These are phyloP conservation scores for Ophidiomyces ophidiicola DNA, from an alignment of 2,329 filamentous ascomycete species.

Conservation along the genomic window DNA sequence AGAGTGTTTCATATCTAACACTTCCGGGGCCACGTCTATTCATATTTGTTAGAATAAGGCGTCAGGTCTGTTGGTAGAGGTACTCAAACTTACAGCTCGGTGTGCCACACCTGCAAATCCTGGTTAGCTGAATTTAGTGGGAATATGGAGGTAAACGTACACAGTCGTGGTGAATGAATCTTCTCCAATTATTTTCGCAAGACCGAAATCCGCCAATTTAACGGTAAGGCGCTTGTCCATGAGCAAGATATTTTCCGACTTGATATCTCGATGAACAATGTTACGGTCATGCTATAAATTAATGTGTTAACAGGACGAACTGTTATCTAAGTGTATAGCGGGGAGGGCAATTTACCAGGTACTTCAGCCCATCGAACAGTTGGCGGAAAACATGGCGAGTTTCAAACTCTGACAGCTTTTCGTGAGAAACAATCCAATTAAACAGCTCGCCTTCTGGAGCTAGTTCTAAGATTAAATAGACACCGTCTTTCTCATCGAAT, in stretches of 20 bases:
- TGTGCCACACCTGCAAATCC: conserved; percentile 56
- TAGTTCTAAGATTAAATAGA: conserved; percentile 83
- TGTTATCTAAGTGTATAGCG: neutral
- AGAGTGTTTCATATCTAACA: conserved; percentile 68
- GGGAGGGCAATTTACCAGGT: conserved; percentile 51
- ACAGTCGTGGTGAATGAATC: conserved; percentile 95
- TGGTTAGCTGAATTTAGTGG: conserved; percentile 17
- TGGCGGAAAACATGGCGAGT: conserved; percentile 79
- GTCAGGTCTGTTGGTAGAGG: too few relatives aligned
- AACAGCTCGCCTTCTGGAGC: conserved; percentile 90
- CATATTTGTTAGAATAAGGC: conserved; percentile 5
- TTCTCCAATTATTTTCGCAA: conserved; percentile 97
- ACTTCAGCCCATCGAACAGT: conserved; percentile 87
- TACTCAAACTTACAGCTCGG: conserved; percentile 53
- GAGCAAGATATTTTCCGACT: conserved; percentile 89
- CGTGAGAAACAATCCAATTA: conserved; percentile 83
- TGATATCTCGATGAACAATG: conserved; percentile 95
- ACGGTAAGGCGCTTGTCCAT: conserved; percentile 73
- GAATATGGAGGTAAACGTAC: conserved; percentile 32
- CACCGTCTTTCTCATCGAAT: conserved; percentile 79
- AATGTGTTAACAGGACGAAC: neutral
- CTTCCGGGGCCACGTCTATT: conserved; percentile 80
- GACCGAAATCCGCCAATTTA: conserved; percentile 90
- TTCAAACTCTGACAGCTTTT: conserved; percentile 74
- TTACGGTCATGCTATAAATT: conserved; percentile 66